phyloP scores from a whole-genome alignment of 306 rosid genomes.

The Dryas drummondii region DNA sequence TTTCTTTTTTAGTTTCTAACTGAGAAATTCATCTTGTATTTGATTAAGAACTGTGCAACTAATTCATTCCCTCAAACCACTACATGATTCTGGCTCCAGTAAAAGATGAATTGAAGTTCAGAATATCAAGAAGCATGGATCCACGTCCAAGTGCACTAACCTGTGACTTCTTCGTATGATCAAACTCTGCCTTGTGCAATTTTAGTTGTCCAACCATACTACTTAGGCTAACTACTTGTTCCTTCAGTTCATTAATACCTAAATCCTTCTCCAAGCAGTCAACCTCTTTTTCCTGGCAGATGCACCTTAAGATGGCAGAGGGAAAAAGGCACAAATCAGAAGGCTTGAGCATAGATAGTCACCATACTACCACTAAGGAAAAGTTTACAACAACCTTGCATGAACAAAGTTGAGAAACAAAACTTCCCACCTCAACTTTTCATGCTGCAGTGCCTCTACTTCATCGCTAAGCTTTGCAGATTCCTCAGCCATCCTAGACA shows the following conservation, averaged over 20 bases:
- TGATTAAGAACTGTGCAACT: not conserved
- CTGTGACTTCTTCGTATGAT: slow-evolving; percentile 44
- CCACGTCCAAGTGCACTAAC: slow-evolving; percentile 41
- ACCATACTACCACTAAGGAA: slow-evolving; percentile 4
- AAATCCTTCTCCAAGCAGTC: slow-evolving; percentile 43
- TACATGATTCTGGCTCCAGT: not conserved
- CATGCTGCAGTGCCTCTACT: slow-evolving; percentile 56
- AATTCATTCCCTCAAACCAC: slow-evolving; percentile 6
- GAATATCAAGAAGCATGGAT: not conserved
- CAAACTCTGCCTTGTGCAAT: slow-evolving; percentile 49
- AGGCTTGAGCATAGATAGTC: slow-evolving; percentile 18
- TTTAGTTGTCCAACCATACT: slow-evolving; percentile 57
- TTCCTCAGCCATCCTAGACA: slow-evolving; percentile 78
- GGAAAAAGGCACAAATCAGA: slow-evolving; percentile 17
- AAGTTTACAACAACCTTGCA: slow-evolving; percentile 4
- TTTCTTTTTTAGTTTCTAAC: not conserved
- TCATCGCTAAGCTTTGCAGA: slow-evolving; percentile 67
- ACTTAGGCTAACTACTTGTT: slow-evolving; percentile 54
- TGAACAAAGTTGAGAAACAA: slow-evolving; percentile 15
- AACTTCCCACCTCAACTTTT: slow-evolving; percentile 49
- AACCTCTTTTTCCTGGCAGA: slow-evolving; percentile 43
- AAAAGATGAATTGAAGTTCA: not conserved
- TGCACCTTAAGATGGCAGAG: slow-evolving; percentile 48
- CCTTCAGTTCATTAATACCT: slow-evolving; percentile 67
- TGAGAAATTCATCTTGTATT: not conserved